Evolutionary conservation across 805 yeast genomes (phyloP).

Genomic region (Groenewaldozyma salmanticensis): DNA sequence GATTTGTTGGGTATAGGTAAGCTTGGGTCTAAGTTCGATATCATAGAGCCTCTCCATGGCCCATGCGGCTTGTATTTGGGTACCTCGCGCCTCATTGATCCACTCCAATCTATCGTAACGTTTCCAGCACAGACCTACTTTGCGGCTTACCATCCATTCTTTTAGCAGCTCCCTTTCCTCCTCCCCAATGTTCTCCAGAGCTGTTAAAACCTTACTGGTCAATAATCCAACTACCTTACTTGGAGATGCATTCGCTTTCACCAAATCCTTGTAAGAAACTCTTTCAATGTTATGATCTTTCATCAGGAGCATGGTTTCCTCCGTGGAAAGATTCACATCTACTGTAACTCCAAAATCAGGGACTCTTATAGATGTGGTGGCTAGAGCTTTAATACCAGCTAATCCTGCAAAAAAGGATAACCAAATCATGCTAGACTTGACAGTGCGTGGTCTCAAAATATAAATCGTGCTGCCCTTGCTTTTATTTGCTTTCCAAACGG

Average conservation of each 20-base stretch:
- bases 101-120: conserved; percentile 70
- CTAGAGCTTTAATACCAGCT: conserved; percentile 30
- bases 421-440: conserved; percentile 53
- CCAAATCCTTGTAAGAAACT: conserved; percentile 6
- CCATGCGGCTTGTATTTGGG: conserved; percentile 36
- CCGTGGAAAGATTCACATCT: conserved; percentile 38
- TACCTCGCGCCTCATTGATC: conserved; percentile 39
- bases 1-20: conserved; percentile 22
- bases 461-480: conserved; percentile 30
- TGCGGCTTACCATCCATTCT: conserved; percentile 10
- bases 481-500: conserved; percentile 31
- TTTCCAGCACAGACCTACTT: conserved; percentile 50
- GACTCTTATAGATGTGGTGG: conserved; percentile 30
- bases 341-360: conserved; percentile 40
- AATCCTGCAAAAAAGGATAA: conserved; percentile 43
- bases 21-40: conserved; percentile 48
- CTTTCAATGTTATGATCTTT: conserved; percentile 1
- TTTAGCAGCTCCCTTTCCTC: conserved; percentile 8
- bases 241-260: conserved; percentile 7
- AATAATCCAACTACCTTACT: conserved; percentile 23
- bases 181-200: conserved; percentile 21
- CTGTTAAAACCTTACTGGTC: conserved; percentile 28
- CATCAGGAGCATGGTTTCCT: conserved; percentile 6
- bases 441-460: conserved; percentile 47
- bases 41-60: conserved; percentile 37